Conservation (phyloP, 306 rosid species). For the Cucurbita ficifolia region DNA sequence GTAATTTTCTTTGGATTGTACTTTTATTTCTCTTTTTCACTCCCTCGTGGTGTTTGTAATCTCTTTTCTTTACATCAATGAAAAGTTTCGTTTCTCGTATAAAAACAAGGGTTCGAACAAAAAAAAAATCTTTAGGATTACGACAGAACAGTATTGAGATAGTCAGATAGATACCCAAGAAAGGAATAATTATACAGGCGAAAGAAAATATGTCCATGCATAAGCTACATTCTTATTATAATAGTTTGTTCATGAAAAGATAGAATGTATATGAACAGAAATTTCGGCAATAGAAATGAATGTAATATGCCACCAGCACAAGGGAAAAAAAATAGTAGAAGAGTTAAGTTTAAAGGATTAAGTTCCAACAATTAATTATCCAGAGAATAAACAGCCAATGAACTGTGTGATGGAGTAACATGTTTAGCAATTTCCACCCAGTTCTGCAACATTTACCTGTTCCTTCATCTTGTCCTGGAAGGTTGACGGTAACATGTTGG, state of each 20-base stretch:
- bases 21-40: too few relatives aligned
- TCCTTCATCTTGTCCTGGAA: slow-evolving; percentile 96
- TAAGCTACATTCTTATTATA: not conserved
- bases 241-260: not conserved
- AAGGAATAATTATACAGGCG: not conserved
- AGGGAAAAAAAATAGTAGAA: not conserved
- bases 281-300: not conserved
- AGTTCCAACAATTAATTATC: not conserved
- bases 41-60: too few relatives aligned
- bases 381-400: slow-evolving; percentile 1
- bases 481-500: slow-evolving; percentile 94
- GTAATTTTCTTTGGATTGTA: too few relatives aligned
- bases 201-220: not conserved
- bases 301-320: not conserved
- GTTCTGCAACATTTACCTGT: slow-evolving; percentile 37
- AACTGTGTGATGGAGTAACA: not conserved
- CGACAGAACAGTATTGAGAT: not conserved
- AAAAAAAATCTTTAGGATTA: too few relatives aligned
- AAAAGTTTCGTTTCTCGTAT: too few relatives aligned
- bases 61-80: too few relatives aligned
- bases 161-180: not conserved
- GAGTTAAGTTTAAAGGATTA: not conserved
- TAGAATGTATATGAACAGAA: not conserved
- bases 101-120: too few relatives aligned
- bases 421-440: slow-evolving; percentile 5